Percentiles rank a stretch among this genome's conserved stretches.
phyloP scores from a whole-genome alignment of 106 monocot genomes.

The Dendrobium chrysotoxum region DNA sequence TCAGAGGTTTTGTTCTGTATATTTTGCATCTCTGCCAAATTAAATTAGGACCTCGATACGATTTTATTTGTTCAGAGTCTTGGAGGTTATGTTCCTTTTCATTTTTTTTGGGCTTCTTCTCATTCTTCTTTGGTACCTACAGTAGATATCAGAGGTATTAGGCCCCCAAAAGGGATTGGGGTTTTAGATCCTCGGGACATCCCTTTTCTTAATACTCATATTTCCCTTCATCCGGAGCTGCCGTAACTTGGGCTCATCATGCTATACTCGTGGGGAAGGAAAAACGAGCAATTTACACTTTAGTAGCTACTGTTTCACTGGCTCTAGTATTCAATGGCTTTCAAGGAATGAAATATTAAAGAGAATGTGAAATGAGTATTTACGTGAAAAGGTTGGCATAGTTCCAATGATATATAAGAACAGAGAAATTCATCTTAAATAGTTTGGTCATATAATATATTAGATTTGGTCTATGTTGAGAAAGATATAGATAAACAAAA shows the following conservation, averaged over 20 bases:
- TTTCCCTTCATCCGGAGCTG: not conserved
- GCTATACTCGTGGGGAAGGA: not conserved
- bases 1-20: no score
- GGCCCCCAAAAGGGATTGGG: not conserved
- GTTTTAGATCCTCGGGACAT: not conserved
- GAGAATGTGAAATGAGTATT: no score
- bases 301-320: not conserved
- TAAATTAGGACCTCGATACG: no score
- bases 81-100: not conserved
- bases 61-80: no score
- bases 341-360: not conserved
- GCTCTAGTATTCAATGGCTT: not conserved
- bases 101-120: not conserved
- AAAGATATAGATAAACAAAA: no score
- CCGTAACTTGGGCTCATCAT: not conserved
- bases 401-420: no score
- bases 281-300: not conserved
- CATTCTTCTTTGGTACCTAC: not conserved
- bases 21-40: no score
- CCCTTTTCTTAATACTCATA: not conserved
- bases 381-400: no score
- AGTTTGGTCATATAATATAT: no score
- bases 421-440: no score
- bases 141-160: not conserved
- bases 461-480: no score